Percentiles rank a stretch among this genome's conserved stretches.
These are phyloP conservation scores for Tetrahymena elliotti DNA, from an alignment of 73 alveolate species.

Conservation along the genomic window DNA sequence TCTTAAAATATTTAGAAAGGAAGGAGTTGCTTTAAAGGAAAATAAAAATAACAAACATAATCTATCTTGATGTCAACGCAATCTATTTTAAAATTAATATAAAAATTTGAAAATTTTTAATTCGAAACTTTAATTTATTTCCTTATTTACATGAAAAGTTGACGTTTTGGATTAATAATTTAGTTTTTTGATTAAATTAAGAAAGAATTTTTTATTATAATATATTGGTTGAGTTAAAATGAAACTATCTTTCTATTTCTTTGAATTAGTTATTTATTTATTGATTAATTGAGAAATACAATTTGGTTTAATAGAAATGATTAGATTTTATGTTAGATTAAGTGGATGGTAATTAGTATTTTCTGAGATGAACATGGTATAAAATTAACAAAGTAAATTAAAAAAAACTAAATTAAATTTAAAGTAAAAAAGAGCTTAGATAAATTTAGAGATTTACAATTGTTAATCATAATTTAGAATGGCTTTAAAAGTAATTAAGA, in stretches of 20 bases:
- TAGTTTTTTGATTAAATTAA: no score
- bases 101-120: neutral
- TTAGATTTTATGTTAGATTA: no score
- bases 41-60: no score
- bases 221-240: neutral
- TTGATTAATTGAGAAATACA: neutral
- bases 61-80: neutral
- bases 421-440: neutral
- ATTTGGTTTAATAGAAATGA: neutral
- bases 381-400: no score
- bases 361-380: neutral
- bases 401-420: neutral
- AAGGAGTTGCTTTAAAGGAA: neutral
- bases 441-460: neutral
- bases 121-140: neutral
- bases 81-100: no score
- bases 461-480: neutral
- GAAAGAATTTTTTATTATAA: neutral
- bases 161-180: neutral
- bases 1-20: no score
- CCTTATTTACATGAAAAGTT: no score
- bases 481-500: neutral
- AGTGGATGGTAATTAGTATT: neutral
- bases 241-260: no score
- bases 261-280: no score